Conservation (phyloP, 345 rosid species). For the Crucihimalaya himalaica region DNA sequence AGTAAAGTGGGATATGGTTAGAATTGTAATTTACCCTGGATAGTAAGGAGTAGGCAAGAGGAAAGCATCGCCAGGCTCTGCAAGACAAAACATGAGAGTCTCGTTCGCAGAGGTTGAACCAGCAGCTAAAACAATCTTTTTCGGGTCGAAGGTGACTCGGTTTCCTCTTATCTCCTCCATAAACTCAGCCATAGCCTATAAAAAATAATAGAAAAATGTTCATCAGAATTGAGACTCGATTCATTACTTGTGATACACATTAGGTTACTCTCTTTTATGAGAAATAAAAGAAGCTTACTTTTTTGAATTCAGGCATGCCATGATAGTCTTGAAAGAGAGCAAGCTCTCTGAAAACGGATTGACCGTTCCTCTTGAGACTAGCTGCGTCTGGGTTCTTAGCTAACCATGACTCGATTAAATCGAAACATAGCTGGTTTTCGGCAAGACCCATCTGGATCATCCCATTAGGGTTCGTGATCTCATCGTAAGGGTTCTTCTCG, state of each 20-base stretch:
- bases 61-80: constrained; percentile 75
- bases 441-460: constrained; percentile 90
- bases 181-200: constrained; percentile 71
- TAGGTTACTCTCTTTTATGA: neutral
- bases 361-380: constrained; percentile 58
- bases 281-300: constrained; percentile 41
- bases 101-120: constrained; percentile 90
- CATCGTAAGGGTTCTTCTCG: constrained; percentile 76
- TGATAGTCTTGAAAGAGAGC: constrained; percentile 90
- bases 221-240: constrained; percentile 1
- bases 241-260: neutral
- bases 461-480: constrained; percentile 62
- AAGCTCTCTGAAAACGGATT: constrained; percentile 70
- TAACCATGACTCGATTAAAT: constrained; percentile 72
- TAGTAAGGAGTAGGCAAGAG: constrained; percentile 85
- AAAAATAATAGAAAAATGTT: neutral
- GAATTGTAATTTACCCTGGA: constrained; percentile 59
- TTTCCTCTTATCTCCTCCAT: constrained; percentile 88
- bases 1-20: constrained; percentile 31
- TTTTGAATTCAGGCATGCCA: constrained; percentile 70
- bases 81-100: constrained; percentile 74
- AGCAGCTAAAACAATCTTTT: constrained; percentile 65
- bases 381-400: constrained; percentile 67
- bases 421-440: constrained; percentile 80
- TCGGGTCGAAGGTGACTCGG: constrained; percentile 61